These are phyloP conservation scores for Tricholoma matsutake DNA, from an alignment of 768 basidiomycete genomes.

Conservation along the genomic window DNA sequence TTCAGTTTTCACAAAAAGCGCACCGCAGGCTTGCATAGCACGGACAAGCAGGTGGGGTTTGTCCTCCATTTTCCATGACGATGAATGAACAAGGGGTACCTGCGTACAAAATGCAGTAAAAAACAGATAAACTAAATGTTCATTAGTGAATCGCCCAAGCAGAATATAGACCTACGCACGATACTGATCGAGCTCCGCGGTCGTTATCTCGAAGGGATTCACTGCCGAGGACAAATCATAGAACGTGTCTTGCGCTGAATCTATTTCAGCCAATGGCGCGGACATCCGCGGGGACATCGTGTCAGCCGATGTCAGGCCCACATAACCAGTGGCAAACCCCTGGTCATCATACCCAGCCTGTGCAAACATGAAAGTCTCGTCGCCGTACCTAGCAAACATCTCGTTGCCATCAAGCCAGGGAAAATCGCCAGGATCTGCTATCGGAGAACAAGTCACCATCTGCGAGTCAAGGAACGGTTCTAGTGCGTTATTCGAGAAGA, in stretches of 20 bases:
- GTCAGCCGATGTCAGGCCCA: slow-evolving; percentile 6
- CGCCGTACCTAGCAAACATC: slow-evolving; percentile 28
- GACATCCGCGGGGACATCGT: slow-evolving; percentile 16
- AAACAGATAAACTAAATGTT: slow-evolving; percentile 45
- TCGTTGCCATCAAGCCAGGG: slow-evolving; percentile 37
- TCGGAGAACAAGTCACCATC: slow-evolving; percentile 29
- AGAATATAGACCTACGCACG: slow-evolving; percentile 37
- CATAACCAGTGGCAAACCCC: slow-evolving; percentile 16
- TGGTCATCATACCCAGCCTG: slow-evolving; percentile 16
- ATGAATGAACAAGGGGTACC: slow-evolving; percentile 53
- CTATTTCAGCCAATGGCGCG: slow-evolving; percentile 10
- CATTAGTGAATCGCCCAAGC: not conserved
- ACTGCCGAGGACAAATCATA: slow-evolving; percentile 29
- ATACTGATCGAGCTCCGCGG: slow-evolving; percentile 55
- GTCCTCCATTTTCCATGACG: slow-evolving; percentile 47
- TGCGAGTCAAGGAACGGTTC: slow-evolving; percentile 36
- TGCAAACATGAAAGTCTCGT: slow-evolving; percentile 19
- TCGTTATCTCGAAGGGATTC: slow-evolving; percentile 26
- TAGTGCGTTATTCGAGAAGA: slow-evolving; percentile 34
- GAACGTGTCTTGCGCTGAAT: slow-evolving; percentile 1
- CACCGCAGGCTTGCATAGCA: slow-evolving; percentile 62
- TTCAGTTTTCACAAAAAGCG: slow-evolving; percentile 50
- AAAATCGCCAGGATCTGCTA: slow-evolving; percentile 20
- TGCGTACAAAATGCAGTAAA: slow-evolving; percentile 52
- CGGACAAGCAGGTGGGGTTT: slow-evolving; percentile 50